phyloP scores from a whole-genome alignment of 2,329 filamentous ascomycete species.

The Neopestalotiopsis sp. region DNA sequence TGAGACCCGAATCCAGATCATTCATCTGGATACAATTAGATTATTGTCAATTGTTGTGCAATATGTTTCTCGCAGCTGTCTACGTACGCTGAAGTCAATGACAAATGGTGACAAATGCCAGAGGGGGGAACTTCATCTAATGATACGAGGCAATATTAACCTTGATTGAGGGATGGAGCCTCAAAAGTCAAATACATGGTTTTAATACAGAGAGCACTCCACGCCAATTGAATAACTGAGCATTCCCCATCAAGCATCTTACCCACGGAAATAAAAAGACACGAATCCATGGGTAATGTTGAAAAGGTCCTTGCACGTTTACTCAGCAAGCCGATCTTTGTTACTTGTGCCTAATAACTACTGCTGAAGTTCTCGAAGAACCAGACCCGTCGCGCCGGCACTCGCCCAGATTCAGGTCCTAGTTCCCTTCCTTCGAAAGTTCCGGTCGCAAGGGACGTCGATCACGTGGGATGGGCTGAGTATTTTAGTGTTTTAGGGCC shows the following conservation, averaged over 20 bases:
- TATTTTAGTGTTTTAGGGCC: conserved; percentile 21
- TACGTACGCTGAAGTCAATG: background rate
- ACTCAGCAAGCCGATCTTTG: background rate
- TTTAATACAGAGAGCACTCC: background rate
- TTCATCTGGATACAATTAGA: background rate
- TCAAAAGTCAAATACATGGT: background rate
- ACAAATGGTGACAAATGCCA: background rate
- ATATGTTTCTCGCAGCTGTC: background rate
- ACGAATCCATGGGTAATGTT: background rate
- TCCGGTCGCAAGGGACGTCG: conserved; percentile 9
- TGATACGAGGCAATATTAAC: background rate
- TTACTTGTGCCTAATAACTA: background rate
- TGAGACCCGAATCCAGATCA: background rate
- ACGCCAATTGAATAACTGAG: background rate
- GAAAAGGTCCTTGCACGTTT: no score
- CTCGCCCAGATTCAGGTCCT: no score
- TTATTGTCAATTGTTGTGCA: background rate
- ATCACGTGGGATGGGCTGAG: conserved; percentile 13
- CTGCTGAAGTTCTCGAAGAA: background rate
- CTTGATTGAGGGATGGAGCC: background rate
- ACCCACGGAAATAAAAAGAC: background rate
- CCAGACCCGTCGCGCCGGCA: background rate
- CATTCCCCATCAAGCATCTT: background rate
- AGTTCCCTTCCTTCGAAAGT: background rate
- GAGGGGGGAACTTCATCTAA: background rate